Base-by-base conservation (phyloP, 2,329 filamentous ascomycete genomes). In the Sporothrix globosa region DNA sequence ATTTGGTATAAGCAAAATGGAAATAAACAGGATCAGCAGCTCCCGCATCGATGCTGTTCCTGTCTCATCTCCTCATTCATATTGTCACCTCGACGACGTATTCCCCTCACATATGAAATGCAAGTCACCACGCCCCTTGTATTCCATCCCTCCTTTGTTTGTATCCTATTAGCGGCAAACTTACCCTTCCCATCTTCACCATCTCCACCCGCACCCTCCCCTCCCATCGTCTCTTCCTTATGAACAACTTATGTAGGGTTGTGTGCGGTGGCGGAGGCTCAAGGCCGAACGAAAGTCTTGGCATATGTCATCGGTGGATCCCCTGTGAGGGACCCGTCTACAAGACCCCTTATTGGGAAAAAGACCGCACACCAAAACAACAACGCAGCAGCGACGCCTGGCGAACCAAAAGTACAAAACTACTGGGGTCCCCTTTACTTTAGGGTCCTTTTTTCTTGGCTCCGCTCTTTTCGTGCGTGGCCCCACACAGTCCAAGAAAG, bases 231-330 rank as follows among this genome's bases (percentile, higher is more conserved):
- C 27, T 30, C 27, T 3, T 30, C 27, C 27, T 30, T n/a, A n/a
- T n/a, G n/a, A n/a, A n/a, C n/a, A n/a, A n/a, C n/a, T n/a, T n/a
- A n/a, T n/a, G n/a, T n/a, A n/a, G n/a, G n/a, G n/a, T 30, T 4
- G 27, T 30, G 27, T 30, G 27, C 5, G 27, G 27, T 30, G 27
- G 27, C 5, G 56, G 34, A 10, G 41, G 56, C n/a, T 39, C 19
- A 30, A 30, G 27, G 27, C 27, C 27, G 27, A 30, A 30, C 3
- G 27, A 30, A 30, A 30, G 39, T 61, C 58, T 61, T 61, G 58
- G 58, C 58, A 21, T 61, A 61, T 61, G 58, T 61, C 58, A 61
- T 61, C 58, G 58, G 58, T 46, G 58, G 41, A 7, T 44, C 41
- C 41, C 41, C 11, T 44, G 41, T 7, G 41, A 11, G 39, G 58